Evolutionary conservation across 2,329 filamentous ascomycete species (phyloP), one percentile per base, ranked within the genome.

Genomic region (Gremmenia infestans): DNA sequence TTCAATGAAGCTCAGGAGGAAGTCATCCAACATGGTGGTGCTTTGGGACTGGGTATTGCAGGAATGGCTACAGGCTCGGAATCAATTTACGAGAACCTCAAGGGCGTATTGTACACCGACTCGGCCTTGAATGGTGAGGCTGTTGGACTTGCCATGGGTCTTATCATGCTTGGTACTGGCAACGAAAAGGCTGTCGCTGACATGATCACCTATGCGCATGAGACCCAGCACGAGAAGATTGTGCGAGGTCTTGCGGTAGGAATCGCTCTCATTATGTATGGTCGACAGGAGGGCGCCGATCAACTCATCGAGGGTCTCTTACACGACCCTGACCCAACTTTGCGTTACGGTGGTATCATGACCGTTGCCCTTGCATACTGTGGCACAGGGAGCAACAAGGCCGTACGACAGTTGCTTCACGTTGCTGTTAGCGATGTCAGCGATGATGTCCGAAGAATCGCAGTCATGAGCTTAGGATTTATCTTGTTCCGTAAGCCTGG

Each of bases 191-290:
- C 91, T 8, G 76, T 99, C 7, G 91, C 97, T 70, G 91, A 96
- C 65, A 97, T 99, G 93, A 94, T 97, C 56, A 88, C 91, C 48
- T 99, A 99, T 69, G 91, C 94, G 4, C 94, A 97, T 68, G 94
- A 99, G 65, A 99, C 94, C 1, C 93, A 95, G 60, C 94, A 99
- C 75, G 94, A 99, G 78, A 99, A 99, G 81, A 97, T 96, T 68
- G 91, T 99, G 23, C 91, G 94, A 50, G 94, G 94, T 70, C 83
- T 97, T 57, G 93, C 94, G 35, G 83, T 99, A 63, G 94, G 94
- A 57, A 97, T 99, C 91, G 91, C 94, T 11, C 79, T 99, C 57
- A 96, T 99, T 76, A 97, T 97, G 93, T 99, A 94, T 67, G 91
- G 88, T 48, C 88, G 91, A 58, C 92, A 97, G 74, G 94, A 99